These are phyloP conservation scores for Malus asiatica DNA, from an alignment of 306 rosid species.

Conservation along the genomic window DNA sequence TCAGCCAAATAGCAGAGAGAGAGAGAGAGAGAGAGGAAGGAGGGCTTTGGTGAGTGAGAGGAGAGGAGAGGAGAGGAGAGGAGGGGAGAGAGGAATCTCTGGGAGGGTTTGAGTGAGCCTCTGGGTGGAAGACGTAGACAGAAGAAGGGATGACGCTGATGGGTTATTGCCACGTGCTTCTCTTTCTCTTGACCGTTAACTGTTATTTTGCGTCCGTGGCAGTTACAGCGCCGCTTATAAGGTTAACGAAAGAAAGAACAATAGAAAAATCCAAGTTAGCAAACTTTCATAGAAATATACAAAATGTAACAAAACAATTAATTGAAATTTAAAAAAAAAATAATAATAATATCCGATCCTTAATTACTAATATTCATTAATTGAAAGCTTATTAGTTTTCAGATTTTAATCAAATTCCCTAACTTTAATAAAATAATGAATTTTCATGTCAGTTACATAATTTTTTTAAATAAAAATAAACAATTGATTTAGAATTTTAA, in stretches of 20 bases:
- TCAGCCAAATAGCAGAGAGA: background rate
- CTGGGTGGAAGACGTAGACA: background rate
- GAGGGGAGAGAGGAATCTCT: background rate
- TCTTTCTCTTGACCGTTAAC: background rate
- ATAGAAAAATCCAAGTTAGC: background rate
- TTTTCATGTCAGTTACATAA: no score
- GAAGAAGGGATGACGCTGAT: background rate
- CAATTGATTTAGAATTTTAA: no score
- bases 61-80: background rate
- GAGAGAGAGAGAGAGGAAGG: background rate
- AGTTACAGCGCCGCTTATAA: background rate
- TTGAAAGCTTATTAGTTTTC: no score
- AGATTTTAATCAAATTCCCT: no score
- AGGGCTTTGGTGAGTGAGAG: background rate
- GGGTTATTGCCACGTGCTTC: constrained; percentile 9
- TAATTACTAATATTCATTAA: no score
- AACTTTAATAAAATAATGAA: no score
- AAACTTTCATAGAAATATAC: no score
- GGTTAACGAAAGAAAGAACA: background rate
- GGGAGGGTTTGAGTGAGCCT: background rate
- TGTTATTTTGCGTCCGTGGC: background rate
- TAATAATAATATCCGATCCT: no score
- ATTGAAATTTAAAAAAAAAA: no score
- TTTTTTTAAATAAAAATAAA: no score
- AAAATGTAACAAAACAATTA: no score